Evolutionary conservation across 495 filamentous ascomycete genomes (phyloP), one percentile per base, ranked within the genome.

Genomic region (Rusavskia elegans): DNA sequence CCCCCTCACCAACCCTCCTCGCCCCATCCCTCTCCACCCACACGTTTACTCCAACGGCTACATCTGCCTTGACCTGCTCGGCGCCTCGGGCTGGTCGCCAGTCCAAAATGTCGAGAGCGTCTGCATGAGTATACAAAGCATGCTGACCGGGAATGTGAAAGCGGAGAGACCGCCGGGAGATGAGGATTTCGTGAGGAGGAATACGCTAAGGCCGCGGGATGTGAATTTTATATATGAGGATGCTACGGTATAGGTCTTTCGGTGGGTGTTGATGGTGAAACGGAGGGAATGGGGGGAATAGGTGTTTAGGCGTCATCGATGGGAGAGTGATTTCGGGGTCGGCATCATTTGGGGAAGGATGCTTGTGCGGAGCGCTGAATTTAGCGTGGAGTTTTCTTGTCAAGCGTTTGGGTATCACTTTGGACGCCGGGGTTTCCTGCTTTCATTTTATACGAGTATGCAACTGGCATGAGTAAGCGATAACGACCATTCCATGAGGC

Each of bases 1-100:
- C 45, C 70, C 78, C 57, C 64, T 77, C 50, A 62, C 78, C 38
- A 67, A 78, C 38, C 64, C 67, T 1, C 64, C 63, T 21, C 81
- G 83, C 45, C 76, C 83, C 5, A 92, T 98, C 57, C 92, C 92
- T 1, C 92, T 95, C 61, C 92, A 98, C 58, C 92, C 92, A 1
- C 92, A 98, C 70, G 85, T 98, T 64, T 98, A 98, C 68, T 89
- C 84, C 55, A 98, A 98, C 65, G 92, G 92, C 49, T 89, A 95
- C 64, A 98, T 98, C 62, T 98, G 92, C 60, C 83, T 98, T 21
- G 93, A 98, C 58, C 81, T 98, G 0, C 82, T 98, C 17, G 86
- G 88, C 52, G 70, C 68, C 2, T 80, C 84, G 48, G 92, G 93
- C 56, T 98, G 92, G 92, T 88, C 82, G 13, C 92, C 92, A 0